Conservation (phyloP, 2,329 filamentous ascomycete species). For the Colletotrichum karsti region DNA sequence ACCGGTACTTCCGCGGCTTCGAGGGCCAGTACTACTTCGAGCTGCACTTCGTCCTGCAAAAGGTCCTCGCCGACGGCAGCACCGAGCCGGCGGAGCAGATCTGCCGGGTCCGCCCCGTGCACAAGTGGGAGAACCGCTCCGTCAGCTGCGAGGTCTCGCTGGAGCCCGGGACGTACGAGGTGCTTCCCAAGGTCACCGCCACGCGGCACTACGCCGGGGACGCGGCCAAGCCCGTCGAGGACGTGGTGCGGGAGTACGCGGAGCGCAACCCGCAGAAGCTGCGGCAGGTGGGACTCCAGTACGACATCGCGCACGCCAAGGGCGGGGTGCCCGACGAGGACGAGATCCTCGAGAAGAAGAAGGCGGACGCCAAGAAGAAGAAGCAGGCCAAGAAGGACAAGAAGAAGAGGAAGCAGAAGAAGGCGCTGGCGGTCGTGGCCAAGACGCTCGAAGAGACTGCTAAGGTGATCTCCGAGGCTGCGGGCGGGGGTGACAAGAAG, state of each 20-base stretch:
- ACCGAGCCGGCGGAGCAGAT: slow-evolving; percentile 37
- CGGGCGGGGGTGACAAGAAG: slow-evolving; percentile 12
- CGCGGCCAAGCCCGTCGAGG: slow-evolving; percentile 58
- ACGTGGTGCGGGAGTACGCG: slow-evolving; percentile 61
- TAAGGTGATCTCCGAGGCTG: slow-evolving; percentile 26
- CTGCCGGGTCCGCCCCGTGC: slow-evolving; percentile 42
- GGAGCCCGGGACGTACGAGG: slow-evolving; percentile 72
- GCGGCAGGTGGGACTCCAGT: slow-evolving; percentile 64
- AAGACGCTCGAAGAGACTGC: slow-evolving; percentile 31
- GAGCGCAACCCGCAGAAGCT: slow-evolving; percentile 69
- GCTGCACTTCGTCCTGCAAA: slow-evolving; percentile 53
- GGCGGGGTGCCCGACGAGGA: slow-evolving; percentile 62
- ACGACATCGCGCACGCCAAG: slow-evolving; percentile 69
- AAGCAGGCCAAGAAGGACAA: slow-evolving; percentile 36
- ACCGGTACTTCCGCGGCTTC: slow-evolving; percentile 54
- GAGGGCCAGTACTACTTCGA: slow-evolving; percentile 52
- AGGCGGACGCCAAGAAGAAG: slow-evolving; percentile 35
- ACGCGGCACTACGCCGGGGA: slow-evolving; percentile 44
- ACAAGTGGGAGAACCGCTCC: slow-evolving; percentile 62
- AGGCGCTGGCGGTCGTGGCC: slow-evolving; percentile 14
- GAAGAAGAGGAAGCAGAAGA: slow-evolving; percentile 32
- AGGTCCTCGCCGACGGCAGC: slow-evolving; percentile 8
- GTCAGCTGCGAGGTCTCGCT: slow-evolving; percentile 78
- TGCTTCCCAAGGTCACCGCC: slow-evolving; percentile 75
- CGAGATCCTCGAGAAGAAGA: slow-evolving; percentile 38